Conservation (phyloP, 306 rosid genomes). For the Inga laurina region DNA sequence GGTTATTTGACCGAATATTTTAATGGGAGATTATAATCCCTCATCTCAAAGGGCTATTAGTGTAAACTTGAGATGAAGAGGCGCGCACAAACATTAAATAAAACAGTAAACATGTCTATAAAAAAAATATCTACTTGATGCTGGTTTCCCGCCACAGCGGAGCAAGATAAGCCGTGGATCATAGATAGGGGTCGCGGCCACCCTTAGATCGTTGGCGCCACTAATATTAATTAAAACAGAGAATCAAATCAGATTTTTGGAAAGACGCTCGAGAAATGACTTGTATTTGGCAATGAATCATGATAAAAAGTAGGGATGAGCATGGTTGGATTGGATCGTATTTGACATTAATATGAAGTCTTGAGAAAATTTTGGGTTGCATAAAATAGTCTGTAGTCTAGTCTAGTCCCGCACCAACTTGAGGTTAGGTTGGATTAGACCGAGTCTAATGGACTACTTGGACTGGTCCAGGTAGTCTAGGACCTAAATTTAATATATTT, state of each 20-base stretch:
- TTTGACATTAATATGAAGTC: no score
- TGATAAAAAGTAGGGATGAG: conserved; percentile 26
- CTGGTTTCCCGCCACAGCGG: conserved; percentile 57
- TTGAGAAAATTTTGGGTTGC: no score
- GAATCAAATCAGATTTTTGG: not conserved
- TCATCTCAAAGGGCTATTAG: not conserved
- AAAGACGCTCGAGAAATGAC: not conserved
- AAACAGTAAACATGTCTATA: not conserved
- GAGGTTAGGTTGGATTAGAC: no score
- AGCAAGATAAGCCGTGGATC: conserved; percentile 40
- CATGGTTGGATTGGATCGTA: no score
- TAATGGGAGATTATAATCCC: not conserved
- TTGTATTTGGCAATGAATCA: conserved; percentile 38
- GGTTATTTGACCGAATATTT: not conserved
- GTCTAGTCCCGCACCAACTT: no score
- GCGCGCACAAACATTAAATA: not conserved
- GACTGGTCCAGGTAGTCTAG: no score
- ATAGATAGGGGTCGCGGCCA: not conserved
- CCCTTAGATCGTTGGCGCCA: conserved; percentile 31
- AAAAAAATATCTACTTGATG: not conserved
- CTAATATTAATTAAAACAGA: not conserved
- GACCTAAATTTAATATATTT: no score
- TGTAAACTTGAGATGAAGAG: not conserved
- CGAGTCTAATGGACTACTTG: no score
- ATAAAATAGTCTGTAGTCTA: no score